phyloP scores from a whole-genome alignment of 345 rosid genomes.

The Physaria fendleri region DNA sequence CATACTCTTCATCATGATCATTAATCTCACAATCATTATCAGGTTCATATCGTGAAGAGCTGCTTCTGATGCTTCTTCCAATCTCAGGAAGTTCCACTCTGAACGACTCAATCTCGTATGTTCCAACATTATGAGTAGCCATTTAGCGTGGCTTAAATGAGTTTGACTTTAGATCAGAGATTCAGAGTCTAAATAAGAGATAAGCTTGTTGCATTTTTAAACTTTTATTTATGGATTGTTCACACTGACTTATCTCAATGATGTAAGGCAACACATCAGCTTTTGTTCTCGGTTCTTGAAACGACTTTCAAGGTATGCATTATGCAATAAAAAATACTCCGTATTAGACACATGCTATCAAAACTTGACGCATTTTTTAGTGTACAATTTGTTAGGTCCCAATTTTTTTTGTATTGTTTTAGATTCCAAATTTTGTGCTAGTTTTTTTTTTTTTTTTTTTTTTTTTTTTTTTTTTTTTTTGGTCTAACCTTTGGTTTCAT shows the following conservation, averaged over 20 bases:
- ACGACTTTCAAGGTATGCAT: neutral
- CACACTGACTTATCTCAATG: constrained; percentile 4
- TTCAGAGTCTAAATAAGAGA: constrained; percentile 4
- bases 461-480: too few species aligned
- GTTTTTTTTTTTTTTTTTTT: too few species aligned
- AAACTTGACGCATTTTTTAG: too few species aligned
- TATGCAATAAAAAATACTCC: constrained; percentile 6
- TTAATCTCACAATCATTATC: constrained; percentile 16
- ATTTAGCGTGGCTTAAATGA: constrained; percentile 26
- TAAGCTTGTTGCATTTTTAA: neutral
- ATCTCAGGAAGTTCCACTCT: constrained; percentile 53
- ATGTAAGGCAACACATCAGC: constrained; percentile 32
- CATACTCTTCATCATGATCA: constrained; percentile 39
- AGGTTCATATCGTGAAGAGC: constrained; percentile 26
- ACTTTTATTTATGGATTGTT: neutral
- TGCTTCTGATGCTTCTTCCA: constrained; percentile 59
- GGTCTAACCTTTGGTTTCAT: too few species aligned
- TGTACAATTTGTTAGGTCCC: too few species aligned
- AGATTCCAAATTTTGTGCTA: too few species aligned
- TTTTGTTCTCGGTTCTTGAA: constrained; percentile 9
- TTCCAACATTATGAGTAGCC: constrained; percentile 51
- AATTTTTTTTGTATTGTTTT: too few species aligned
- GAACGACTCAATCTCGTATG: constrained; percentile 61
- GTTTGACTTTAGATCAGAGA: neutral
- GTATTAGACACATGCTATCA: constrained; percentile 10